These are phyloP conservation scores for Ehretia macrophylla DNA, from an alignment of 257 asterid genomes.

Conservation along the genomic window DNA sequence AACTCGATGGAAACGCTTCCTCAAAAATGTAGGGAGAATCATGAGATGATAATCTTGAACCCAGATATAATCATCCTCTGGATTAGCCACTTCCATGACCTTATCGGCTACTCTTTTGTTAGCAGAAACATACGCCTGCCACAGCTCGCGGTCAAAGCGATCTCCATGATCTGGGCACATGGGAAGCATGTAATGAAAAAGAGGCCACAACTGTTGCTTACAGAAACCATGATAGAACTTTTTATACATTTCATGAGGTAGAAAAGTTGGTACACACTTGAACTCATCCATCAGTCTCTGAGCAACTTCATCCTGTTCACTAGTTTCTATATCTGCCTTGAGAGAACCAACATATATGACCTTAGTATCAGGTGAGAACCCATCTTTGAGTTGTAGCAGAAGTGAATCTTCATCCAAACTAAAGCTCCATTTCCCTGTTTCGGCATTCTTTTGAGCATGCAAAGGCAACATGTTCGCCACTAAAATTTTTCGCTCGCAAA, in stretches of 20 bases:
- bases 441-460: slow-evolving; percentile 56
- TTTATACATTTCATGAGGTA: slow-evolving; percentile 66
- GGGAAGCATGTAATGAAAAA: slow-evolving; percentile 94
- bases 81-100: slow-evolving; percentile 78
- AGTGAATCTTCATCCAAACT: slow-evolving; percentile 73
- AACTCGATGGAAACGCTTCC: slow-evolving; percentile 78
- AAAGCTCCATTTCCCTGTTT: slow-evolving; percentile 61
- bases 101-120: slow-evolving; percentile 80
- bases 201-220: slow-evolving; percentile 93
- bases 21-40: slow-evolving; percentile 83
- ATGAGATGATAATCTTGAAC: slow-evolving; percentile 90
- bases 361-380: slow-evolving; percentile 70
- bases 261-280: slow-evolving; percentile 80
- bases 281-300: slow-evolving; percentile 69
- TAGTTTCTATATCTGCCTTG: slow-evolving; percentile 64
- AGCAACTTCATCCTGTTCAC: slow-evolving; percentile 83
- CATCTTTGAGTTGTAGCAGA: slow-evolving; percentile 73
- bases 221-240: slow-evolving; percentile 79
- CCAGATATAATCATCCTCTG: slow-evolving; percentile 85
- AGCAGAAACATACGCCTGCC: slow-evolving; percentile 86
- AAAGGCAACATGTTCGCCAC: slow-evolving; percentile 87
- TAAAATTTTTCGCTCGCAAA: slow-evolving; percentile 59
- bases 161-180: slow-evolving; percentile 89
- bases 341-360: slow-evolving; percentile 81
- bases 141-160: slow-evolving; percentile 75